A percentile compares a stretch with the other conserved stretches of the same genome.
phyloP scores from a whole-genome alignment of 163 green algal species.

The Smithsoniella earleae region DNA sequence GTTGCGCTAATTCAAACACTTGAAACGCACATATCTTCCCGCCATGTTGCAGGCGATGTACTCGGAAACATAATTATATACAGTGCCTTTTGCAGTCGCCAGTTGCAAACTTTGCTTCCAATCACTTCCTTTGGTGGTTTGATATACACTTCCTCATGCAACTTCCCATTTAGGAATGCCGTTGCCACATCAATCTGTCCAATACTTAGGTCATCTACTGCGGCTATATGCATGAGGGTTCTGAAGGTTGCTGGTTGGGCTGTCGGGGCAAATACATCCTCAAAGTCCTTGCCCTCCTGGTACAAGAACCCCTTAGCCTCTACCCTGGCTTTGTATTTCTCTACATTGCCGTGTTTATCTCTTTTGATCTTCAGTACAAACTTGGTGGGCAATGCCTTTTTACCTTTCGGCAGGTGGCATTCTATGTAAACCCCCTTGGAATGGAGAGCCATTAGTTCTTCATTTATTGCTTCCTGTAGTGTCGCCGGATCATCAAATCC shows the following conservation, averaged over 20 bases:
- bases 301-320: background rate
- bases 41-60: too few species aligned
- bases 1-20: too few species aligned
- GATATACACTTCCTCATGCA: constrained; percentile 11
- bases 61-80: too few species aligned
- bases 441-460: constrained; percentile 35
- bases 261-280: background rate
- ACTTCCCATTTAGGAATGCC: background rate
- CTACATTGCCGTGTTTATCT: constrained; percentile 14
- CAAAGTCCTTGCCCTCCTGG: background rate
- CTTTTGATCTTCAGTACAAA: constrained; percentile 50
- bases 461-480: too few species aligned
- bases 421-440: constrained; percentile 35
- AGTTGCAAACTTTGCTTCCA: too few species aligned
- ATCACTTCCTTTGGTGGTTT: too few species aligned
- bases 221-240: background rate
- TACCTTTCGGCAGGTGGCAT: constrained; percentile 31
- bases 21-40: too few species aligned
- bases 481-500: too few species aligned
- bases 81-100: too few species aligned
- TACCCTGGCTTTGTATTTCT: background rate
- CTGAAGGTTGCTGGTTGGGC: background rate
- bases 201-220: background rate
- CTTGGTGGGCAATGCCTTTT: constrained; percentile 39
- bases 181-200: constrained; percentile 6